Conservation (phyloP, 1,284 basidiomycete genomes). For the Volvariella surrecta region DNA sequence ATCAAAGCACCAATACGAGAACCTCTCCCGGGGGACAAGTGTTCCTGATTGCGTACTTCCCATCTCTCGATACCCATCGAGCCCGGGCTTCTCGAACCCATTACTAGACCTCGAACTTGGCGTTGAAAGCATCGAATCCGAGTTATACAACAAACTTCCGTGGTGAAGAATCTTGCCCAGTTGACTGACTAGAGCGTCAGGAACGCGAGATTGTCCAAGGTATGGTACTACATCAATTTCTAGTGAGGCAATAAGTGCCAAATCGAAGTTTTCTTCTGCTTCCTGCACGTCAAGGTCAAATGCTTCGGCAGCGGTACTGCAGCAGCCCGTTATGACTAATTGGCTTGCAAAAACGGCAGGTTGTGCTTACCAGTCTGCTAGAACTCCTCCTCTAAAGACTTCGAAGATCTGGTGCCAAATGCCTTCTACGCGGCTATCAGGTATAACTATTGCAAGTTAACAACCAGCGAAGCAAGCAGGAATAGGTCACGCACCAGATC, state of each 20-base stretch:
- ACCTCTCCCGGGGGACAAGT: constrained; percentile 68
- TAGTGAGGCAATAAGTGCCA: constrained; percentile 70
- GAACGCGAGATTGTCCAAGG: constrained; percentile 61
- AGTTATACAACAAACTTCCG: constrained; percentile 66
- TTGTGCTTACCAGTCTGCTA: constrained; percentile 74
- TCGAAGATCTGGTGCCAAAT: constrained; percentile 87
- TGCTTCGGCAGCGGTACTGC: constrained; percentile 44
- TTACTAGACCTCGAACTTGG: background rate
- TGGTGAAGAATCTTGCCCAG: constrained; percentile 69
- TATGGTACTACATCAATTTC: constrained; percentile 76
- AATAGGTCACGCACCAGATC: constrained; percentile 25
- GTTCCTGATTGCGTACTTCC: constrained; percentile 57
- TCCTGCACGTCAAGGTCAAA: constrained; percentile 60
- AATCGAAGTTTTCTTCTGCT: constrained; percentile 83
- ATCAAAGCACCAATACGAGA: constrained; percentile 94
- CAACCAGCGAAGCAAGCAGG: background rate
- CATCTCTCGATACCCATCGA: constrained; percentile 26
- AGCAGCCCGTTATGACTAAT: constrained; percentile 5
- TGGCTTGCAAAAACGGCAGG: background rate
- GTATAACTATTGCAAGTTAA: constrained; percentile 36
- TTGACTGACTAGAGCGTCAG: constrained; percentile 63
- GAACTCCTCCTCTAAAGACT: constrained; percentile 72
- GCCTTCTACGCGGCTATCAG: constrained; percentile 55
- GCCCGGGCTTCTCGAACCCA: constrained; percentile 27
- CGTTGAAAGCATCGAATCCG: constrained; percentile 3